phyloP scores from a whole-genome alignment of 23 red algal genomes.

The Gracilaria vermiculophylla region DNA sequence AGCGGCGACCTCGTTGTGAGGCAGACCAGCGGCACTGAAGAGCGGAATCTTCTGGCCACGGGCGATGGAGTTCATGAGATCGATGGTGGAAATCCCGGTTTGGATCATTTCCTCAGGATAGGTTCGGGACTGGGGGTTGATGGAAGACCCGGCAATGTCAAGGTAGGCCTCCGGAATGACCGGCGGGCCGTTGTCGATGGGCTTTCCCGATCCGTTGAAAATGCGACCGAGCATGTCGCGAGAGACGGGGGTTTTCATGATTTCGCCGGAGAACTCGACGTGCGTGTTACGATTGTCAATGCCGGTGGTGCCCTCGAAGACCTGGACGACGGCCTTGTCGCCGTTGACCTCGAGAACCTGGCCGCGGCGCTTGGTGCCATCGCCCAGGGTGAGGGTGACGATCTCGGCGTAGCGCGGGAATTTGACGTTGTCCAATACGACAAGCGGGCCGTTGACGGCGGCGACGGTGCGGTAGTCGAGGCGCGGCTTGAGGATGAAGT shows the following conservation, averaged over 20 bases:
- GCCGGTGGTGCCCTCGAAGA: conserved; percentile 98
- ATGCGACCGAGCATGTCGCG: conserved; percentile 97
- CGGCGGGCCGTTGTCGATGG: conserved; percentile 93
- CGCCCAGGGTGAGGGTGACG: conserved; percentile 90
- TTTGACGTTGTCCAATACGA: conserved; percentile 92
- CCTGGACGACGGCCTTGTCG: conserved; percentile 95
- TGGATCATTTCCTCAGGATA: conserved; percentile 99
- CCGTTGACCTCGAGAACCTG: conserved; percentile 97
- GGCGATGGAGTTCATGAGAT: conserved; percentile 97
- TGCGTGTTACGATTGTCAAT: conserved; percentile 92
- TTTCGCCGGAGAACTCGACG: conserved; percentile 93
- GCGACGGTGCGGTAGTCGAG: conserved; percentile 93
- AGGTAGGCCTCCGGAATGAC: conserved; percentile 88
- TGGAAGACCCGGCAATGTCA: conserved; percentile 88
- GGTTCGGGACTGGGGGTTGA: conserved; percentile 91
- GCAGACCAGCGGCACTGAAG: conserved; percentile 91
- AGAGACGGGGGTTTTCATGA: conserved; percentile 91
- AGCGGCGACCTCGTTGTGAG: conserved; percentile 95
- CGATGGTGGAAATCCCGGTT: conserved; percentile 99
- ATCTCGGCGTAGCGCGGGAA: conserved; percentile 93
- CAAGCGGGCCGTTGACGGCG: conserved; percentile 94
- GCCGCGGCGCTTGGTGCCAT: conserved; percentile 87
- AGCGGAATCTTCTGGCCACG: conserved; percentile 99
- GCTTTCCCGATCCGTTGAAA: conserved; percentile 97
- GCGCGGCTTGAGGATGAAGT: conserved; percentile 84